Percentiles rank a stretch among this genome's conserved stretches.
Evolutionary conservation across 2,329 filamentous ascomycete species (phyloP).

Genomic region (Leptoxyphium fumago): DNA sequence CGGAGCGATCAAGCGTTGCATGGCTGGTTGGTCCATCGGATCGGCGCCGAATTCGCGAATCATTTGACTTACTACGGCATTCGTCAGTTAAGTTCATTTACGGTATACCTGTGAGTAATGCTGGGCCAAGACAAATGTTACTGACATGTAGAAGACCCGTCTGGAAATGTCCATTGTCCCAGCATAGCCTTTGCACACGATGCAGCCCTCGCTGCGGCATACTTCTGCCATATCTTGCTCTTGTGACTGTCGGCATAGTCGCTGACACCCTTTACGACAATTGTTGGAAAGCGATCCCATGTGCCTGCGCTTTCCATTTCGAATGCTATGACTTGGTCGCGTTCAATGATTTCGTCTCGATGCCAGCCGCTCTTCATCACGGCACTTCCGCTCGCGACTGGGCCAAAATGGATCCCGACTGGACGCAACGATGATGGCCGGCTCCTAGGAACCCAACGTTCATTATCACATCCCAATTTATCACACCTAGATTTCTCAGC

Average conservation of each 20-base stretch:
- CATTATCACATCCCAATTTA: slow-evolving; percentile 2
- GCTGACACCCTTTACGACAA: slow-evolving; percentile 7
- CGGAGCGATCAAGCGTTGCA: too few relatives aligned
- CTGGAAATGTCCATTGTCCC: background rate
- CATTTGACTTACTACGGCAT: too few relatives aligned
- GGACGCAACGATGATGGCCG: background rate
- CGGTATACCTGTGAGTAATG: too few relatives aligned
- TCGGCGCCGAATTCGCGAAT: too few relatives aligned
- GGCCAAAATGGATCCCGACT: slow-evolving; percentile 5
- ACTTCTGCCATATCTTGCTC: slow-evolving; percentile 7
- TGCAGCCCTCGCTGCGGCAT: background rate
- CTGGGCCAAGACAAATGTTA: too few relatives aligned
- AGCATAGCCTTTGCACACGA: background rate
- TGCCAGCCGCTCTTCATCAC: slow-evolving; percentile 6
- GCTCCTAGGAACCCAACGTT: background rate
- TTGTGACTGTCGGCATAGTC: slow-evolving; percentile 12
- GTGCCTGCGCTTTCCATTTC: slow-evolving; percentile 12
- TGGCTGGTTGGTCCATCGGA: too few relatives aligned
- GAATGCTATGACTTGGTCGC: slow-evolving; percentile 5
- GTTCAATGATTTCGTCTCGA: slow-evolving; percentile 12
- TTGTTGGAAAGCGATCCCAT: slow-evolving; percentile 5
- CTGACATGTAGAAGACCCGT: too few relatives aligned
- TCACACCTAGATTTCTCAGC: slow-evolving; percentile 2
- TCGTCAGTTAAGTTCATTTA: too few relatives aligned
- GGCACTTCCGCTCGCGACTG: slow-evolving; percentile 5